Evolutionary conservation across 345 rosid genomes (phyloP).

Genomic region (Gossypium australe): DNA sequence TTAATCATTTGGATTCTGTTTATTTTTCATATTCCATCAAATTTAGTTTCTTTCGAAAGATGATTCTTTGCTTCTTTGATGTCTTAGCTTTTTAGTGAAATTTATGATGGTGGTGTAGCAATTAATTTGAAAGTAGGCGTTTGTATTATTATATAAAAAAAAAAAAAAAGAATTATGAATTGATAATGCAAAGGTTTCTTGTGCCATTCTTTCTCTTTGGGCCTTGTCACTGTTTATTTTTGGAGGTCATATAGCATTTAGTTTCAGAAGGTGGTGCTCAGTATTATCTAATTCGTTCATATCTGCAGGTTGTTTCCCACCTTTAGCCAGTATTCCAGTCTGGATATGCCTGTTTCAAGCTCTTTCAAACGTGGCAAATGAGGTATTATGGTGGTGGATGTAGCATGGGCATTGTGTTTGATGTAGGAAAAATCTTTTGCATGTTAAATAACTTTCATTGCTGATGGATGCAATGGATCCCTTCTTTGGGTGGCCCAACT

Average conservation of each 20-base stretch:
- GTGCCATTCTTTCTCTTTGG: background rate
- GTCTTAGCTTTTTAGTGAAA: background rate
- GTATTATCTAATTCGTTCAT: slow-evolving; percentile 16
- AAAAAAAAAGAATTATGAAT: background rate
- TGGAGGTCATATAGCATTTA: background rate
- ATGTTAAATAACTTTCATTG: background rate
- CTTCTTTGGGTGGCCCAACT: slow-evolving; percentile 94
- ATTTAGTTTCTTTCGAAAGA: background rate
- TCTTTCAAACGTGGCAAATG: slow-evolving; percentile 94
- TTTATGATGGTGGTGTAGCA: background rate
- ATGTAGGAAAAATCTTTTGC: background rate
- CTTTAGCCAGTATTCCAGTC: slow-evolving; percentile 91
- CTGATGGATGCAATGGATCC: slow-evolving; percentile 56
- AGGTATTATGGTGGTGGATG: slow-evolving; percentile 40
- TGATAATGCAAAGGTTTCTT: background rate
- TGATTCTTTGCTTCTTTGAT: background rate
- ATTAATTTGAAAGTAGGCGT: background rate
- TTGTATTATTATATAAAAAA: background rate
- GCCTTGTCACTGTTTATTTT: background rate
- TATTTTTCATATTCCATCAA: background rate
- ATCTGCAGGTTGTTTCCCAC: slow-evolving; percentile 79
- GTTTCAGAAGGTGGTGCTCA: slow-evolving; percentile 12
- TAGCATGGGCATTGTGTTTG: background rate
- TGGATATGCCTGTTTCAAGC: slow-evolving; percentile 99
- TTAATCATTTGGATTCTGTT: background rate